Conservation (phyloP, 2,329 filamentous ascomycete species). For the Teratosphaeria viscida region DNA sequence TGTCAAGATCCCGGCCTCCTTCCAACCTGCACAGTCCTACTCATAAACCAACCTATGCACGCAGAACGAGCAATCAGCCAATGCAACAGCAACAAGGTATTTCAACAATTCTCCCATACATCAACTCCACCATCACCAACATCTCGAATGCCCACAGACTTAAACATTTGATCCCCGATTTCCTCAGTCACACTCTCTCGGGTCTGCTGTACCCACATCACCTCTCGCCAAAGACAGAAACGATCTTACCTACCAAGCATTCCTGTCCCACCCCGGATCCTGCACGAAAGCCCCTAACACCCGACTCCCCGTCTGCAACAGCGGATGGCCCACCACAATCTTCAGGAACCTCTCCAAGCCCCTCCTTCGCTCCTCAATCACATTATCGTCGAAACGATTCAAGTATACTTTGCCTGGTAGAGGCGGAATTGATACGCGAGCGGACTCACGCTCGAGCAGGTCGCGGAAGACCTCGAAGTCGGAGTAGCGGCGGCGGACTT, state of each 20-base stretch:
- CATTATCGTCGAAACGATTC: constrained; percentile 94
- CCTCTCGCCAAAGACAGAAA: not conserved
- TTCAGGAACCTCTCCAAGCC: constrained; percentile 91
- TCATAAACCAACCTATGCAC: not conserved
- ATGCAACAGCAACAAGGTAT: not conserved
- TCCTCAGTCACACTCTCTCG: not conserved
- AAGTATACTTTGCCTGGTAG: constrained; percentile 96
- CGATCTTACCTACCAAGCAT: constrained; percentile 54
- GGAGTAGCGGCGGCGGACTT: constrained; percentile 85
- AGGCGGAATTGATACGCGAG: constrained; percentile 88
- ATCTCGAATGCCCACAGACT: not conserved
- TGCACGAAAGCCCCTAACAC: constrained; percentile 94
- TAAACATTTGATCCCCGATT: not conserved
- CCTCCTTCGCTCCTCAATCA: constrained; percentile 87
- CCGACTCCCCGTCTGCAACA: constrained; percentile 95
- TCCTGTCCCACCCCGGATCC: constrained; percentile 85
- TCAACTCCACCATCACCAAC: not conserved
- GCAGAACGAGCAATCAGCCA: not conserved
- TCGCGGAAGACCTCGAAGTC: constrained; percentile 99
- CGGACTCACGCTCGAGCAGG: constrained; percentile 89
- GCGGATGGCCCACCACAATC: constrained; percentile 92
- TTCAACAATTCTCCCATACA: not conserved
- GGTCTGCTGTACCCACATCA: not conserved
- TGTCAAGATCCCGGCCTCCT: not conserved
- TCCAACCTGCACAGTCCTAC: not conserved